Percentiles rank a stretch among this genome's conserved stretches.
Conservation (phyloP, 345 rosid species). For the Hibiscus trionum region DNA sequence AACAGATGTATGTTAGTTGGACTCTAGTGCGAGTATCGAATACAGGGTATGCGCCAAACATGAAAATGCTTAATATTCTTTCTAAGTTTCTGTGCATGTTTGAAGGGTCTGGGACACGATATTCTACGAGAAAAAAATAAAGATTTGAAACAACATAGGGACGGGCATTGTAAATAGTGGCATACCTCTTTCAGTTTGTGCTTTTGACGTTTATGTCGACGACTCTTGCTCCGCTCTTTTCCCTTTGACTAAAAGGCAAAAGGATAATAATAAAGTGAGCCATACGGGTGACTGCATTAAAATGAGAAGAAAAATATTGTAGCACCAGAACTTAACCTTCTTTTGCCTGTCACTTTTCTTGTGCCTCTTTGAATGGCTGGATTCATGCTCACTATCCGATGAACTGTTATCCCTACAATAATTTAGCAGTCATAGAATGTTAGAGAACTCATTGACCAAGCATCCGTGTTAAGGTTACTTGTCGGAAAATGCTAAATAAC, state of each 20-base stretch:
- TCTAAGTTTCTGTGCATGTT: no score
- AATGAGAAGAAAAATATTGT: neutral
- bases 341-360: constrained; percentile 62
- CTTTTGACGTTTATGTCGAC: constrained; percentile 62
- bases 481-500: neutral
- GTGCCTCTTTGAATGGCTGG: constrained; percentile 50
- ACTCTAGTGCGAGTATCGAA: no score
- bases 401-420: constrained; percentile 33
- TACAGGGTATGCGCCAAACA: no score
- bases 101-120: no score
- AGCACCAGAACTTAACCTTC: constrained; percentile 45
- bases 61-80: no score
- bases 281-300: neutral
- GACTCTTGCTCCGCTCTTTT: constrained; percentile 65
- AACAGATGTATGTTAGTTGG: no score
- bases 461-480: neutral
- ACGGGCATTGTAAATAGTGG: constrained; percentile 8
- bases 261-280: constrained; percentile 3
- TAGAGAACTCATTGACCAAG: constrained; percentile 2
- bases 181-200: constrained; percentile 73
- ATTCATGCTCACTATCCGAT: constrained; percentile 65
- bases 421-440: constrained; percentile 2
- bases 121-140: no score
- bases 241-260: constrained; percentile 46
- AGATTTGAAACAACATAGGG: neutral